Evolutionary conservation across 169 alveolate species (phyloP).

Genomic region (Eimeria praecox): DNA sequence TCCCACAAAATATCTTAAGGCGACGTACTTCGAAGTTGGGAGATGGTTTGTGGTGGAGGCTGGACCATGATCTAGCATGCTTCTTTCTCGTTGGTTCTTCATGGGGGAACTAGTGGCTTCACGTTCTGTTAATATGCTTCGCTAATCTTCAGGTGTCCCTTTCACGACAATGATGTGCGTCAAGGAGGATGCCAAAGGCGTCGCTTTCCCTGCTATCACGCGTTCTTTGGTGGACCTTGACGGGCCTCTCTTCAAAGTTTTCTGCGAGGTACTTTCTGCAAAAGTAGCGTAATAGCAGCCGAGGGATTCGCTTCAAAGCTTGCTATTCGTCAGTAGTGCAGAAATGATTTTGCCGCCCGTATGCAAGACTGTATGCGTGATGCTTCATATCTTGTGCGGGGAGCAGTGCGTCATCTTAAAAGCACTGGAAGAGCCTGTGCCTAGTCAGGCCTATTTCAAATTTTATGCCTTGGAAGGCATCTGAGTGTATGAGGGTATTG

Average conservation of each 20-base stretch:
- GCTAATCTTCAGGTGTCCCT: slow-evolving; percentile 88
- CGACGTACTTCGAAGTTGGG: background rate
- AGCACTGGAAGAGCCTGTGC: background rate
- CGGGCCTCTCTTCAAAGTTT: slow-evolving; percentile 94
- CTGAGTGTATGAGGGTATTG: background rate
- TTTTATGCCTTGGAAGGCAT: background rate
- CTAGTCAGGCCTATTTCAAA: background rate
- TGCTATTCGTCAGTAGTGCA: background rate
- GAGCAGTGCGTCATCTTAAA: background rate
- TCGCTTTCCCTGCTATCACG: slow-evolving; percentile 94
- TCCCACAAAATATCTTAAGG: background rate
- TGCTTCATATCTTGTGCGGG: background rate
- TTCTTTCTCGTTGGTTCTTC: background rate
- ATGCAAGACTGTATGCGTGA: background rate
- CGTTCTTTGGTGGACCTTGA: slow-evolving; percentile 96
- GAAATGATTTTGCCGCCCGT: background rate
- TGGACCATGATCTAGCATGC: background rate
- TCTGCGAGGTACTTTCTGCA: slow-evolving; percentile 83
- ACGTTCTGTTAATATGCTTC: background rate
- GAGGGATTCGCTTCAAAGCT: background rate
- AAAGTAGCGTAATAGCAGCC: background rate
- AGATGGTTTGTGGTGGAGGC: background rate
- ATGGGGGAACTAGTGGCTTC: background rate
- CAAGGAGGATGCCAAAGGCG: slow-evolving; percentile 88
- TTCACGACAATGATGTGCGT: slow-evolving; percentile 91